A percentile compares a stretch with the other conserved stretches of the same genome.
These are phyloP conservation scores for Erysiphe pulchra DNA, from an alignment of 2,329 filamentous ascomycete species.

Conservation along the genomic window DNA sequence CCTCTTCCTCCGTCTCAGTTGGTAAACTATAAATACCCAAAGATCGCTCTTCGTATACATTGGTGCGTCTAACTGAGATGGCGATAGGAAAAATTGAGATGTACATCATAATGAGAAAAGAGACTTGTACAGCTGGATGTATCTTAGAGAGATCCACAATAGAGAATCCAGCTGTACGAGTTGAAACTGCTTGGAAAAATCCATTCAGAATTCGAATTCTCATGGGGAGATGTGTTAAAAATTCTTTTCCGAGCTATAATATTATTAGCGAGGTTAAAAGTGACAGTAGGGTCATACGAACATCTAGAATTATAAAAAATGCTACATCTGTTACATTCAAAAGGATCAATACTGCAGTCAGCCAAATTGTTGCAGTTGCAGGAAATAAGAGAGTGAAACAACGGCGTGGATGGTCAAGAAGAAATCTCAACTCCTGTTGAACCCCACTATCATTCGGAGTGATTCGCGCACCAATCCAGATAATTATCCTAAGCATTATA, in stretches of 20 bases:
- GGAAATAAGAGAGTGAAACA: slow-evolving; percentile 94
- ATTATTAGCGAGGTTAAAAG: slow-evolving; percentile 3
- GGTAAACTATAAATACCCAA: slow-evolving; percentile 41
- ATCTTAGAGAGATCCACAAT: slow-evolving; percentile 53
- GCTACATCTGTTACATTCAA: slow-evolving; percentile 70
- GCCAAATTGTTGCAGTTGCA: slow-evolving; percentile 76
- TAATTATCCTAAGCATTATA: slow-evolving; percentile 77
- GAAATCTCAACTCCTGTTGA: slow-evolving; percentile 75
- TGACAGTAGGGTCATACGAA: slow-evolving; percentile 19
- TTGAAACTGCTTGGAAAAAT: slow-evolving; percentile 73
- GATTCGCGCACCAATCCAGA: slow-evolving; percentile 52
- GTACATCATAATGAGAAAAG: slow-evolving; percentile 98
- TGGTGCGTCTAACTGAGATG: slow-evolving; percentile 79
- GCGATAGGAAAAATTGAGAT: slow-evolving; percentile 93
- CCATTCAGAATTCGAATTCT: slow-evolving; percentile 62
- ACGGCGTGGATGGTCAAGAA: slow-evolving; percentile 80
- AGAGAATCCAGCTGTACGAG: slow-evolving; percentile 72
- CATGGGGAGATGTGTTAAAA: slow-evolving; percentile 40
- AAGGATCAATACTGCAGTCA: slow-evolving; percentile 61
- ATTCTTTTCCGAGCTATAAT: slow-evolving; percentile 38
- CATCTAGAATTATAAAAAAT: slow-evolving; percentile 80
- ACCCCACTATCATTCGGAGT: slow-evolving; percentile 39
- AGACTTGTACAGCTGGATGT: slow-evolving; percentile 78
- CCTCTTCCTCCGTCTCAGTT: slow-evolving; percentile 21
- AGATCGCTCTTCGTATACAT: slow-evolving; percentile 84